Percentiles rank a stretch among this genome's conserved stretches.
These are phyloP conservation scores for Aspergillus flavus DNA, from an alignment of 2,329 filamentous ascomycete species.

Conservation along the genomic window DNA sequence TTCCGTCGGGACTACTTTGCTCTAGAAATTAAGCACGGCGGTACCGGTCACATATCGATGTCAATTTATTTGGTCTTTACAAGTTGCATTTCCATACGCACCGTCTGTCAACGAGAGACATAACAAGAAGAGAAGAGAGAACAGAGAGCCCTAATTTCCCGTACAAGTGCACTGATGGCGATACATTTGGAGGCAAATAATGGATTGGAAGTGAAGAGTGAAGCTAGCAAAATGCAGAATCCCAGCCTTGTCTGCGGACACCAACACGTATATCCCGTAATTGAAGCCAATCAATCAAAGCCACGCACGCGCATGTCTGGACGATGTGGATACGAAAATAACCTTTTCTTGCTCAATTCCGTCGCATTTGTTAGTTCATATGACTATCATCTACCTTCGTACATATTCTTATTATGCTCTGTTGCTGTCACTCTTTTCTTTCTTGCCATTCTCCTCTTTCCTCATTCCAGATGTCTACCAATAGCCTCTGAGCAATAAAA, in stretches of 20 bases:
- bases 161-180: background rate
- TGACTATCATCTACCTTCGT: background rate
- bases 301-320: background rate
- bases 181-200: background rate
- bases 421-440: background rate
- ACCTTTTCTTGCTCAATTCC: background rate
- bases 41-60: background rate
- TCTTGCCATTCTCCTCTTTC: background rate
- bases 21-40: background rate
- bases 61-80: background rate
- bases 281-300: background rate
- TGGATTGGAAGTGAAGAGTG: background rate
- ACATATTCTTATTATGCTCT: background rate
- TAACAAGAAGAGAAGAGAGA: background rate
- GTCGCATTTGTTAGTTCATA: background rate
- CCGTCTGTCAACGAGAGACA: background rate
- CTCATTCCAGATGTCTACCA: background rate
- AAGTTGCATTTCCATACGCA: background rate
- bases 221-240: background rate
- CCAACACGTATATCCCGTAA: background rate
- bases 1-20: background rate
- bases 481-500: background rate
- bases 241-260: background rate
- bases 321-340: background rate
- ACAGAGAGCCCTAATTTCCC: background rate